These are phyloP conservation scores for Forsythia viridissima DNA, from an alignment of 257 asterid species.

Conservation along the genomic window DNA sequence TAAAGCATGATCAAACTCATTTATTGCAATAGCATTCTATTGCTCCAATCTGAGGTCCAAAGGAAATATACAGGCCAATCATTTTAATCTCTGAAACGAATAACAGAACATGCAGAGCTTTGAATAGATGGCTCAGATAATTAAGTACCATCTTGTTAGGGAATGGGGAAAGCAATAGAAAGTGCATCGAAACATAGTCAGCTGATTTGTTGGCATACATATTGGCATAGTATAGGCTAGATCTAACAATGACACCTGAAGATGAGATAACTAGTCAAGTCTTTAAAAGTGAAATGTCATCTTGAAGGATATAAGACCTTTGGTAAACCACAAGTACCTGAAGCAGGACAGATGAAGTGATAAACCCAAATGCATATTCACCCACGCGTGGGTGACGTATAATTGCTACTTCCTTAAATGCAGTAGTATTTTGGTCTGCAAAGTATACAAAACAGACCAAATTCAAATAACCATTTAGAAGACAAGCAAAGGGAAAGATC, in stretches of 20 bases:
- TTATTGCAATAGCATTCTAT: not conserved
- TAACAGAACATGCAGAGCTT: not conserved
- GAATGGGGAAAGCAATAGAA: not conserved
- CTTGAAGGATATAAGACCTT: not conserved
- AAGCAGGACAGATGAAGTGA: conserved; percentile 85
- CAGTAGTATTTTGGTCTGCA: conserved; percentile 83
- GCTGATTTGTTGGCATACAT: not conserved
- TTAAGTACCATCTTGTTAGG: not conserved
- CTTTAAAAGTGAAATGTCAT: not conserved
- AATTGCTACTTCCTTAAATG: conserved; percentile 90
- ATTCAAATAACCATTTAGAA: conserved; percentile 12
- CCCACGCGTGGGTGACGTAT: conserved; percentile 92
- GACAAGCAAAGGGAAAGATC: not conserved
- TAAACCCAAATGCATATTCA: conserved; percentile 92
- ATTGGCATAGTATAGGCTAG: not conserved
- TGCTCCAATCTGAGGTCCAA: not conserved
- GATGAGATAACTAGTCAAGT: not conserved
- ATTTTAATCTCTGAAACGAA: not conserved
- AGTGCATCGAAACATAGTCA: not conserved
- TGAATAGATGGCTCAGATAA: not conserved
- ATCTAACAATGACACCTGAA: not conserved
- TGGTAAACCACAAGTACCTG: conserved; percentile 53
- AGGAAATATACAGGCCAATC: not conserved
- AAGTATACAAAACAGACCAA: conserved; percentile 20
- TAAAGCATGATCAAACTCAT: not conserved